These are phyloP conservation scores for Pseudoscleropodium purum DNA, from an alignment of 225 moss, liverwort and hornwort genomes.

Conservation along the genomic window DNA sequence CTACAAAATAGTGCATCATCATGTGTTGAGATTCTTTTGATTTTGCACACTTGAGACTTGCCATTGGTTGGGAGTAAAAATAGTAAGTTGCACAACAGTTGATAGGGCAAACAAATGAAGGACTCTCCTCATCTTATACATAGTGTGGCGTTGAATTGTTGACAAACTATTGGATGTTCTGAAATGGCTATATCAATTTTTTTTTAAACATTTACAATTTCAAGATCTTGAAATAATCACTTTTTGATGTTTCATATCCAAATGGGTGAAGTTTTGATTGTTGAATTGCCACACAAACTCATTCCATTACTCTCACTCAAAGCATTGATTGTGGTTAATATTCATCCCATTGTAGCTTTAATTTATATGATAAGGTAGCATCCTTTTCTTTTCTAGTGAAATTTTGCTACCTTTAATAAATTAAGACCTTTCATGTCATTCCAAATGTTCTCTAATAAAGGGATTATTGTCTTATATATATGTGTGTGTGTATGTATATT, in stretches of 20 bases:
- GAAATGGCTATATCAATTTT: background rate
- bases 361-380: background rate
- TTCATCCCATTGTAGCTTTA: background rate
- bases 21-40: background rate
- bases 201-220: background rate
- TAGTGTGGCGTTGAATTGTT: fast-evolving
- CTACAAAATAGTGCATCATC: background rate
- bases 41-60: background rate
- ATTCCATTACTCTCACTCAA: background rate
- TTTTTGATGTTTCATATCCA: background rate
- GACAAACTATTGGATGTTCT: background rate
- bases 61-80: background rate
- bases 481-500: too few species aligned
- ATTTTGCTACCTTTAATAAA: background rate
- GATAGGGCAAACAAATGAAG: background rate
- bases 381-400: fast-evolving
- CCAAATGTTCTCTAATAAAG: background rate
- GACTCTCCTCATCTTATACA: background rate
- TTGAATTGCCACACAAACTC: too few species aligned
- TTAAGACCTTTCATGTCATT: background rate
- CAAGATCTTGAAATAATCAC: background rate
- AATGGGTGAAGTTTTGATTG: background rate
- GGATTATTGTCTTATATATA: background rate
- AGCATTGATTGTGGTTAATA: background rate
- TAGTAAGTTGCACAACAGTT: background rate